Evolutionary conservation across 139 green algal genomes (phyloP).

Genomic region (Coccomyxa sp.): DNA sequence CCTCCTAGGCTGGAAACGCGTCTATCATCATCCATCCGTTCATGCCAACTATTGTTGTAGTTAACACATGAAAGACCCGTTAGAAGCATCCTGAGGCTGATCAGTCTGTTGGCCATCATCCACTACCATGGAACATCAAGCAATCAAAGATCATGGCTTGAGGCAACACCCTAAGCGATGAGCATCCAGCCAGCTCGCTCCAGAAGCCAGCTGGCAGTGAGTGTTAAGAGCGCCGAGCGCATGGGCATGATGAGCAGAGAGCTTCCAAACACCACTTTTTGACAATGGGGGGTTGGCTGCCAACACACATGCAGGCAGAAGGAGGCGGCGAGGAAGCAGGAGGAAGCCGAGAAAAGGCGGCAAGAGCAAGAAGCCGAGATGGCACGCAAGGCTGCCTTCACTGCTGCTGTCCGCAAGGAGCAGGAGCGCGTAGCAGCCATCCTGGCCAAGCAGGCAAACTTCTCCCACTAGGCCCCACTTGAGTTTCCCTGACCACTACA

Average conservation of each 20-base stretch:
- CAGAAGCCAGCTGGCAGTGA: no score
- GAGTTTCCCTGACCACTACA: no score
- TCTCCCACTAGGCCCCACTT: no score
- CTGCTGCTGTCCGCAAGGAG: constrained; percentile 18
- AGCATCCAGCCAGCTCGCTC: no score
- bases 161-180: no score
- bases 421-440: constrained; percentile 24
- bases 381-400: constrained; percentile 39
- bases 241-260: neutral
- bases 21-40: no score
- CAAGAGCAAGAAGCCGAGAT: constrained; percentile 41
- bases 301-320: constrained; percentile 22
- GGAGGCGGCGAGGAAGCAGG: constrained; percentile 23
- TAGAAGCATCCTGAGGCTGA: neutral
- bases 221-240: no score
- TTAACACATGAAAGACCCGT: no score
- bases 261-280: neutral
- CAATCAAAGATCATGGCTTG: no score
- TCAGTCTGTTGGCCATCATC: neutral
- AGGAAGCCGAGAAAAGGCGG: constrained; percentile 31
- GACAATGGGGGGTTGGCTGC: neutral
- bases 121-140: neutral
- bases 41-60: no score
- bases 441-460: neutral
- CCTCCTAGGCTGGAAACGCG: no score